Percentiles rank a stretch among this genome's conserved stretches.
These are phyloP conservation scores for Phyllosticta citrichinensis DNA, from an alignment of 2,329 filamentous ascomycete genomes.

Conservation along the genomic window DNA sequence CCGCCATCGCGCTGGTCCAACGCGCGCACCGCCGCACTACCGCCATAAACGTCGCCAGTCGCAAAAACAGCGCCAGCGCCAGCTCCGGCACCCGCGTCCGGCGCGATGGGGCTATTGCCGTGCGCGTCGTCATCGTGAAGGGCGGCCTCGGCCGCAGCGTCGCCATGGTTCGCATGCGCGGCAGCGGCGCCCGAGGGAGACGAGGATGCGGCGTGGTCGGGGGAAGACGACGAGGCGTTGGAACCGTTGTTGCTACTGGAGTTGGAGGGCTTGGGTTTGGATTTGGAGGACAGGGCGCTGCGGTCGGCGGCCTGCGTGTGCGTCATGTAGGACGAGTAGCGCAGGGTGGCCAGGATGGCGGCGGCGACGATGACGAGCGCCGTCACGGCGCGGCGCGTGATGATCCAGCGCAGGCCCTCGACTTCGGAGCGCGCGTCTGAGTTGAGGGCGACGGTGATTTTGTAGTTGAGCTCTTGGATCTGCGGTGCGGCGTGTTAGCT, in stretches of 20 bases:
- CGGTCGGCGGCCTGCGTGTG: conserved; percentile 30
- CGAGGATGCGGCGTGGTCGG: neutral
- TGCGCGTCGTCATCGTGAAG: neutral
- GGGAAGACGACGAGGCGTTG: neutral
- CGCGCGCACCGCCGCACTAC: neutral
- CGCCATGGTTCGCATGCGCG: neutral
- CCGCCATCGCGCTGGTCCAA: neutral
- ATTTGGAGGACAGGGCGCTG: conserved; percentile 25
- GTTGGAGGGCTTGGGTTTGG: neutral
- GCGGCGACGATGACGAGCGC: conserved; percentile 42
- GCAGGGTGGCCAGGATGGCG: conserved; percentile 34
- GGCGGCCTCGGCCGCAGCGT: neutral
- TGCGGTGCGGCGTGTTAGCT: conserved; percentile 32
- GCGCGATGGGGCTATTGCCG: neutral
- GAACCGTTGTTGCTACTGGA: neutral
- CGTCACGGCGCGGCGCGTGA: conserved; percentile 54
- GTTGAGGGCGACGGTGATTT: conserved; percentile 82
- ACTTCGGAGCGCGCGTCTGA: conserved; percentile 88
- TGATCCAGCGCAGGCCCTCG: conserved; percentile 81
- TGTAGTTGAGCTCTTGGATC: conserved; percentile 93
- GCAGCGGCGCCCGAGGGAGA: neutral
- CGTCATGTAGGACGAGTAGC: conserved; percentile 29
- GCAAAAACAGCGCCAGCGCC: neutral
- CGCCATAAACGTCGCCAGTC: neutral
- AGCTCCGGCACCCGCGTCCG: neutral